phyloP scores from a whole-genome alignment of 306 rosid genomes.

The Lotus japonicus region DNA sequence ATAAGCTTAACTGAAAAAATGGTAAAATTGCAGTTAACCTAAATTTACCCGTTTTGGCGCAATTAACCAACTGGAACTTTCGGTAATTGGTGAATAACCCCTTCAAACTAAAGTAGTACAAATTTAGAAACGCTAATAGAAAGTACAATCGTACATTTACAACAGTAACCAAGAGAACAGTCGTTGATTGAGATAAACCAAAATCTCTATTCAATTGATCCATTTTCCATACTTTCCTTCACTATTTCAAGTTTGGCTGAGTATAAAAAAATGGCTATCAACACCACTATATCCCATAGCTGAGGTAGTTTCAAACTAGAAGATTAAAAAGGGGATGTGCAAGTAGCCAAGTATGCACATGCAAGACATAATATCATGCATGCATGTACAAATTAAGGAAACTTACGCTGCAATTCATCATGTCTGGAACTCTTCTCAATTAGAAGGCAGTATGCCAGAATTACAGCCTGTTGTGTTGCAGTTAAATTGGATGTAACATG shows the following conservation, averaged over 20 bases:
- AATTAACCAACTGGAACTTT: neutral
- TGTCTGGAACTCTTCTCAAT: slow-evolving; percentile 84
- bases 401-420: slow-evolving; percentile 93
- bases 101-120: neutral
- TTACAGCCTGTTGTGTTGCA: slow-evolving; percentile 66
- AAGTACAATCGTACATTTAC: neutral
- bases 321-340: neutral
- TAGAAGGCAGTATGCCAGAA: slow-evolving; percentile 76
- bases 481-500: slow-evolving; percentile 40
- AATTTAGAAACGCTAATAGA: neutral
- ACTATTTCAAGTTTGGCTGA: neutral
- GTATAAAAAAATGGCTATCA: neutral
- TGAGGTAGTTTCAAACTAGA: neutral
- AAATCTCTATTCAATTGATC: slow-evolving; percentile 16
- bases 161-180: neutral
- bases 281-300: neutral
- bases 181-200: neutral
- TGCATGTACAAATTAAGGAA: slow-evolving; percentile 19
- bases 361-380: neutral
- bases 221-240: slow-evolving; percentile 11
- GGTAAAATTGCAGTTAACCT: neutral
- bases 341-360: neutral
- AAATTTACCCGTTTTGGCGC: neutral
- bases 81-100: neutral
- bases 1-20: neutral